Percentiles rank a stretch among this genome's conserved stretches.
Evolutionary conservation across 2,329 filamentous ascomycete species (phyloP).

Genomic region (Lanzia echinophila): DNA sequence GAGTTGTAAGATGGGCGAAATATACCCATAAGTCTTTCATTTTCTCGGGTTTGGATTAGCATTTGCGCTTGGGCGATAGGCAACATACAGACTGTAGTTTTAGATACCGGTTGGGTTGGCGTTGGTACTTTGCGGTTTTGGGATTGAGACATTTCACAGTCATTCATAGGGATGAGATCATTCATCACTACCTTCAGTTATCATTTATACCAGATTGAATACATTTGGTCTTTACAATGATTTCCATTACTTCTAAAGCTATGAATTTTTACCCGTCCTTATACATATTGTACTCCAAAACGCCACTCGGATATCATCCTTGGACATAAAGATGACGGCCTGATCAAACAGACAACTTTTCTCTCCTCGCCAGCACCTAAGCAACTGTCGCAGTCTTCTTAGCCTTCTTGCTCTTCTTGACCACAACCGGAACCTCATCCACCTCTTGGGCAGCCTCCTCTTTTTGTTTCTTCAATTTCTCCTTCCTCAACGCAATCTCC

Average conservation of each 20-base stretch:
- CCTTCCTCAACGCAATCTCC: slow-evolving; percentile 32
- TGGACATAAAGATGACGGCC: neutral
- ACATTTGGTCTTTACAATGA: neutral
- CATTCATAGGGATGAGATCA: neutral
- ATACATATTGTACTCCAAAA: slow-evolving; percentile 3
- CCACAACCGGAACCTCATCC: slow-evolving; percentile 22
- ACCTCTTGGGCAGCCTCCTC: slow-evolving; percentile 25
- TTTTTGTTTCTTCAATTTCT: slow-evolving; percentile 33
- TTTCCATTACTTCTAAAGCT: neutral
- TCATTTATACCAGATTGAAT: neutral
- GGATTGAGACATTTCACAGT: neutral
- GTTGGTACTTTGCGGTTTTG: neutral
- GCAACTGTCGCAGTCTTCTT: slow-evolving; percentile 23
- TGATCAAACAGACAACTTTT: neutral
- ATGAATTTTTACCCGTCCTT: neutral
- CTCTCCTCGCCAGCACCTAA: neutral
- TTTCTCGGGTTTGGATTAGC: too few species aligned
- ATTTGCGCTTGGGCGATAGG: neutral
- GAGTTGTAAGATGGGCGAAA: slow-evolving; percentile 3
- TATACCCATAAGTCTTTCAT: too few species aligned
- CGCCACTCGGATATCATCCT: neutral
- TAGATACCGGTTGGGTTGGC: neutral
- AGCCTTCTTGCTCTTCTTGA: slow-evolving; percentile 18
- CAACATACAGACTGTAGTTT: neutral
- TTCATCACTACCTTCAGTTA: neutral